These are phyloP conservation scores for Meyerozyma athensensis DNA, from an alignment of 1,139 yeast genomes.

Conservation along the genomic window DNA sequence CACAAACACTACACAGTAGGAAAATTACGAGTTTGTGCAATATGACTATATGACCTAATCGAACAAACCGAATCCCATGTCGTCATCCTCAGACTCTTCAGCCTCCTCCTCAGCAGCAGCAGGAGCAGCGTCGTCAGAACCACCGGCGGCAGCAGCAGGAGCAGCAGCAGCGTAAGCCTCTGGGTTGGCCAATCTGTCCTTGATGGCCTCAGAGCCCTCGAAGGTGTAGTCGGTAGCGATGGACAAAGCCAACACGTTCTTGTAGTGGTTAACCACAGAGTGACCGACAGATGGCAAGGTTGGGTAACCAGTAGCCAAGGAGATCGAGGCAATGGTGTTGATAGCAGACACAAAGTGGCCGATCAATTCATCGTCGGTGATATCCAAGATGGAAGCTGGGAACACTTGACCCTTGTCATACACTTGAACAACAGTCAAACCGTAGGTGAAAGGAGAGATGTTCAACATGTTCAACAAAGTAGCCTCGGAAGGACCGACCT, in stretches of 20 bases:
- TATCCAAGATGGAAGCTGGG: slow-evolving; percentile 95
- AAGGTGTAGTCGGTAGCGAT: slow-evolving; percentile 98
- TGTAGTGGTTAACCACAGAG: slow-evolving; percentile 98
- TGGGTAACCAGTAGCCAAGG: slow-evolving; percentile 98
- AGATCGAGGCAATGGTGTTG: slow-evolving; percentile 89
- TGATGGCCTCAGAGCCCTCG: slow-evolving; percentile 98
- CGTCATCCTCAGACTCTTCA: slow-evolving; percentile 73
- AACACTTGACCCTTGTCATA: slow-evolving; percentile 98
- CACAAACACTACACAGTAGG: slow-evolving; percentile 4
- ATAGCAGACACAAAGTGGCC: slow-evolving; percentile 90
- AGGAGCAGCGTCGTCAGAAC: slow-evolving; percentile 65
- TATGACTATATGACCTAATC: slow-evolving; percentile 50
- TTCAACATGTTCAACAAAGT: slow-evolving; percentile 97
- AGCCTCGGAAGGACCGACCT: slow-evolving; percentile 99
- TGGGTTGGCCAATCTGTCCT: slow-evolving; percentile 85
- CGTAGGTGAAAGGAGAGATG: slow-evolving; percentile 99
- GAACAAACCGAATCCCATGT: slow-evolving; percentile 99
- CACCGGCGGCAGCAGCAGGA: slow-evolving; percentile 92
- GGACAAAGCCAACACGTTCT: slow-evolving; percentile 96
- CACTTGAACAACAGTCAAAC: slow-evolving; percentile 94
- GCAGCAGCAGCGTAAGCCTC: slow-evolving; percentile 99
- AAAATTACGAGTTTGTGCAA: slow-evolving; percentile 5
- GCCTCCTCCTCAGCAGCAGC: slow-evolving; percentile 63
- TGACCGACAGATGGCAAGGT: slow-evolving; percentile 99
- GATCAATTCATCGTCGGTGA: slow-evolving; percentile 95